A percentile compares a stretch with the other conserved stretches of the same genome.
phyloP scores from a whole-genome alignment of 225 moss, liverwort and hornwort species.

The Sphagnum tenellum region DNA sequence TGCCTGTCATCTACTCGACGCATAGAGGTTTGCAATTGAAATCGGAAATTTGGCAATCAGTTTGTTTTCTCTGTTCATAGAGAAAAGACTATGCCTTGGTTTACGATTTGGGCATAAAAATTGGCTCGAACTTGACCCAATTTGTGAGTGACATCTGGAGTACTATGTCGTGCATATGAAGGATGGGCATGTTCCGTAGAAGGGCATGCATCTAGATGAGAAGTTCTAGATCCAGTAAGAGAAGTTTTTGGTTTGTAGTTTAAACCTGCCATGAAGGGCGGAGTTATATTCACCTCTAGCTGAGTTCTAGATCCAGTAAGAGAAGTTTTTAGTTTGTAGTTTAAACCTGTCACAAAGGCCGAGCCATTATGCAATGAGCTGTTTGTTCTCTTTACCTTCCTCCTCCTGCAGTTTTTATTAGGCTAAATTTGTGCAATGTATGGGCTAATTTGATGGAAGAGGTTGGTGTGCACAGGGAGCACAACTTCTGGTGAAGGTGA shows the following conservation, averaged over 20 bases:
- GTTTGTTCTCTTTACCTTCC: not conserved
- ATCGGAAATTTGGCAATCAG: not conserved
- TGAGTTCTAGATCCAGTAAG: too few relatives aligned
- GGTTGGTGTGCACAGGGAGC: constrained; percentile 20
- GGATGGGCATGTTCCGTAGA: not conserved
- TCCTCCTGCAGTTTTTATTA: not conserved
- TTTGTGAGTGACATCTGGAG: too few relatives aligned
- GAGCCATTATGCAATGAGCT: not conserved
- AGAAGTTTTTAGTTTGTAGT: too few relatives aligned
- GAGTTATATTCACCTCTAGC: too few relatives aligned
- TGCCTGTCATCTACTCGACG: not conserved
- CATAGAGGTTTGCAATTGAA: not conserved
- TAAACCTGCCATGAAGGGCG: too few relatives aligned
- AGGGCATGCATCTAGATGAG: too few relatives aligned
- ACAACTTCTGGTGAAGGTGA: constrained; percentile 72
- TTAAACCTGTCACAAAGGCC: not conserved
- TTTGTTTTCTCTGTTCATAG: not conserved
- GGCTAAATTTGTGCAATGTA: not conserved
- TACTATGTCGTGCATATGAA: not conserved
- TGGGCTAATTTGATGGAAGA: not conserved
- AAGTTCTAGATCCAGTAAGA: too few relatives aligned
- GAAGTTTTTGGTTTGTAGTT: too few relatives aligned
- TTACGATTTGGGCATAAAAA: too few relatives aligned
- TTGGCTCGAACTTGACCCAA: too few relatives aligned
- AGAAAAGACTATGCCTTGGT: not conserved